A percentile compares a stretch with the other conserved stretches of the same genome.
Evolutionary conservation across 2,329 filamentous ascomycete species (phyloP).

Genomic region (Stylonectria norvegica): DNA sequence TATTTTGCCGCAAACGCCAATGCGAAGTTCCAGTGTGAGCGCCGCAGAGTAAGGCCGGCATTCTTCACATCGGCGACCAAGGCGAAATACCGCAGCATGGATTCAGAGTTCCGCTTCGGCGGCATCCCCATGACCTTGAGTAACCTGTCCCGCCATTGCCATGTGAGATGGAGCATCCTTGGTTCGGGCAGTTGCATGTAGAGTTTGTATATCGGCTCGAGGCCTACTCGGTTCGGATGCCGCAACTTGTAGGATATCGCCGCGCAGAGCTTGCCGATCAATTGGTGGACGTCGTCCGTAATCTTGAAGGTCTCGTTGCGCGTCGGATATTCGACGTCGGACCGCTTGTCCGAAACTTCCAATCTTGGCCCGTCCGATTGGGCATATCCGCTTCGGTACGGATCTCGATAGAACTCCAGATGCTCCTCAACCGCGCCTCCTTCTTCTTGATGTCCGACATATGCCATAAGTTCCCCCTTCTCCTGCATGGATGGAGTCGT

Average conservation of each 20-base stretch:
- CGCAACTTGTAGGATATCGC: slow-evolving; percentile 41
- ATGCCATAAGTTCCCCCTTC: slow-evolving; percentile 47
- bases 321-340: slow-evolving; percentile 47
- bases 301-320: slow-evolving; percentile 37
- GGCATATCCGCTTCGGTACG: slow-evolving; percentile 53
- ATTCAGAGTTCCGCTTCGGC: slow-evolving; percentile 50
- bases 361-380: slow-evolving; percentile 47
- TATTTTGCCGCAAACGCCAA: slow-evolving; percentile 76
- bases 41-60: slow-evolving; percentile 64
- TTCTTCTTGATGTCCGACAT: slow-evolving; percentile 51
- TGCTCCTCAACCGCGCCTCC: slow-evolving; percentile 51
- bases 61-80: slow-evolving; percentile 79
- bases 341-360: slow-evolving; percentile 47
- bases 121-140: slow-evolving; percentile 66
- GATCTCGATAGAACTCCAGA: slow-evolving; percentile 49
- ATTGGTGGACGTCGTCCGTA: slow-evolving; percentile 33
- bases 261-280: slow-evolving; percentile 38
- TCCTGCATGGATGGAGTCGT: slow-evolving; percentile 15
- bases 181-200: slow-evolving; percentile 52
- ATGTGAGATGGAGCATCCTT: slow-evolving; percentile 48
- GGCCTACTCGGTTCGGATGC: slow-evolving; percentile 38
- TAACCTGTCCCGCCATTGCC: slow-evolving; percentile 57
- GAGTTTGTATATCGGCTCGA: slow-evolving; percentile 46
- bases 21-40: slow-evolving; percentile 77
- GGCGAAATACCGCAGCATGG: slow-evolving; percentile 79